phyloP scores from a whole-genome alignment of 768 basidiomycete species.

The Mycena polygramma region DNA sequence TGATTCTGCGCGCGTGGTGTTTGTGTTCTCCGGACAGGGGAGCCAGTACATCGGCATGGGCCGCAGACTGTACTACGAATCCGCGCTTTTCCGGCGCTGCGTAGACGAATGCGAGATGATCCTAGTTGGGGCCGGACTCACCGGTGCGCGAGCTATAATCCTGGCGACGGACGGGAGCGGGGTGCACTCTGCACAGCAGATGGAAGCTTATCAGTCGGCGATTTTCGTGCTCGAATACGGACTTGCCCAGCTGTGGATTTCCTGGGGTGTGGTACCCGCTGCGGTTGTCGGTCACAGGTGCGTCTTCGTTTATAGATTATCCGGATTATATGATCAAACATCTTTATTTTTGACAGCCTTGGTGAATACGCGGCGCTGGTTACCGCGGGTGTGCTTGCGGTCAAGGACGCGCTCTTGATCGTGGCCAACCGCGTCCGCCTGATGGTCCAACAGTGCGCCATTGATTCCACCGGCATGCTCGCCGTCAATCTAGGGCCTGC shows the following conservation, averaged over 20 bases:
- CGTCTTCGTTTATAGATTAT: constrained; percentile 20
- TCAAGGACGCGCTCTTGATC: constrained; percentile 69
- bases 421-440: constrained; percentile 71
- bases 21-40: constrained; percentile 84
- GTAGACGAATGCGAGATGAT: constrained; percentile 72
- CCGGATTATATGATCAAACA: not conserved
- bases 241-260: constrained; percentile 73
- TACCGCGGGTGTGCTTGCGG: constrained; percentile 67
- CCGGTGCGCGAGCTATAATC: constrained; percentile 63
- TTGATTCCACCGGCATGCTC: constrained; percentile 69
- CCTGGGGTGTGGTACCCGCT: constrained; percentile 74
- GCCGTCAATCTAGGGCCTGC: constrained; percentile 59
- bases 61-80: constrained; percentile 62
- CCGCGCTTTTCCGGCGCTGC: constrained; percentile 59
- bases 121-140: constrained; percentile 63
- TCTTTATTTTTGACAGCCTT: constrained; percentile 57
- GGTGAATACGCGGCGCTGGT: constrained; percentile 84
- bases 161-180: constrained; percentile 40
- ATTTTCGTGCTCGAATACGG: constrained; percentile 75
- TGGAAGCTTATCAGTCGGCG: constrained; percentile 65
- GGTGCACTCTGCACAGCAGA: constrained; percentile 49
- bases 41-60: constrained; percentile 79
- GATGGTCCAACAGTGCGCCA: constrained; percentile 63
- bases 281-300: constrained; percentile 83
- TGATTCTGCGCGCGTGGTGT: constrained; percentile 57